Base-by-base conservation (phyloP, 2,329 filamentous ascomycete species). In the Fusarium sterilihyphosum region DNA sequence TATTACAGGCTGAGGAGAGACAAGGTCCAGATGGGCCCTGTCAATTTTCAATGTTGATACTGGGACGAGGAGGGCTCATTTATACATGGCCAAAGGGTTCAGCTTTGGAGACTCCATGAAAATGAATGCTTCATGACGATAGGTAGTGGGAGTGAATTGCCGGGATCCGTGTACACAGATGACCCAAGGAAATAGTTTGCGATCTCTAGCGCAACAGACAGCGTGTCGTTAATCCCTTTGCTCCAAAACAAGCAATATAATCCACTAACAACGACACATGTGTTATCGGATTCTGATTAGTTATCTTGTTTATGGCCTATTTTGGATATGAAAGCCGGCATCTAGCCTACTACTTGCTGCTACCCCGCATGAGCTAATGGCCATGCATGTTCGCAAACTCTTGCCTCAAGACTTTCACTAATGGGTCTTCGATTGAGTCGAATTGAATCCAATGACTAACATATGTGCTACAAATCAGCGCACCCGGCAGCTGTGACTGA, bases 301-400 rank as follows among this genome's bases (percentile, higher is more conserved):
- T 29, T 37, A 13, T 29, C 20, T 6, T 26, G 37, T 37, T 50
- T 29, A 29, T 59, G 56, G 2, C 56, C 24, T 17, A 8, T 33
- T 50, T 37, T 7, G 56, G 56, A n/a, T 17, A 59, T 5, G 2
- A 50, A 29, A 59, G 31, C 41, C 56, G 41, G 11, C 13, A 14
- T 18, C n/a, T n/a, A 59, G n/a, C 40, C 11, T 16, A 18, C 11
- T 35, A 35, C 22, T 54, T 26, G 20, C 5, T 40, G 20, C 16
- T 56, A 41, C 37, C 52, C 52, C 37, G 20, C 52, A 41, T 56
- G 20, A 29, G 11, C 24, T n/a, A 31, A 56, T 13, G 9, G 11
- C 8, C 35, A 56, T n/a, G 37, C 35, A 56, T n/a, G 37, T 18
- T 61, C 58, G 58, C 58, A 61, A 61, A 56, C 47, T 61, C 47